Evolutionary conservation across 352 stramenopile genomes (phyloP).

Genomic region (Pseudoperonospora humuli): DNA sequence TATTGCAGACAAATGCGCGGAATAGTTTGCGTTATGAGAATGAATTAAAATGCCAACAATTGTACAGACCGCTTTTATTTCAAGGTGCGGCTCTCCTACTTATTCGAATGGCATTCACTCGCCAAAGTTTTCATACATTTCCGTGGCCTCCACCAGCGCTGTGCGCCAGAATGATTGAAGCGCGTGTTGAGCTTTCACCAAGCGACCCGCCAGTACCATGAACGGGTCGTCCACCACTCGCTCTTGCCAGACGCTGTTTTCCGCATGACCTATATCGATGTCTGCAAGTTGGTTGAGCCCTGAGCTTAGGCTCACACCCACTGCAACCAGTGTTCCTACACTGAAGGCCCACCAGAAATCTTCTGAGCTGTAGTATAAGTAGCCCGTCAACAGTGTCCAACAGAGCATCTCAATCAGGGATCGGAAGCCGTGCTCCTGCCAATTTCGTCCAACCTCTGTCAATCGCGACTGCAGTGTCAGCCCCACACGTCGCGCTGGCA

Average conservation of each 20-base stretch:
- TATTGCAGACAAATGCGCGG: too few relatives aligned
- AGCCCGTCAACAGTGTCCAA: conserved; percentile 47
- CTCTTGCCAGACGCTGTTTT: conserved; percentile 47
- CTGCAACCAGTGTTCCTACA: conserved; percentile 44
- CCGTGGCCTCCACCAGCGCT: conserved; percentile 43
- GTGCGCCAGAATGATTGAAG: conserved; percentile 14
- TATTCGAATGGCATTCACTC: conserved; percentile 19
- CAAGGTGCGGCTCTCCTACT: conserved; percentile 4
- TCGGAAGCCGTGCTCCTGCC: conserved; percentile 38
- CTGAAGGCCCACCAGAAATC: conserved; percentile 46
- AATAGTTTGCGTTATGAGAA: too few relatives aligned
- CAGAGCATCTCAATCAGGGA: conserved; percentile 57
- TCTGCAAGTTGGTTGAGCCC: conserved; percentile 53
- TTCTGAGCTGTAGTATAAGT: conserved; percentile 50
- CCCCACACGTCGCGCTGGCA: conserved; percentile 59
- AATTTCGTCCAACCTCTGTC: conserved; percentile 51
- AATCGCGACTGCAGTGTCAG: conserved; percentile 72
- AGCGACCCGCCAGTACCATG: conserved; percentile 28
- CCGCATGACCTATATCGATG: conserved; percentile 37
- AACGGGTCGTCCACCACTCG: conserved; percentile 35
- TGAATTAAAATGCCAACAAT: conserved; percentile 2
- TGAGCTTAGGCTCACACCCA: conserved; percentile 40
- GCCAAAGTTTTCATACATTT: conserved; percentile 65
- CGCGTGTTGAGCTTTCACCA: conserved; percentile 39
- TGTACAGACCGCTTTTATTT: conserved; percentile 9